Base-by-base conservation (phyloP, 306 rosid species). In the Spatholobus suberectus region DNA sequence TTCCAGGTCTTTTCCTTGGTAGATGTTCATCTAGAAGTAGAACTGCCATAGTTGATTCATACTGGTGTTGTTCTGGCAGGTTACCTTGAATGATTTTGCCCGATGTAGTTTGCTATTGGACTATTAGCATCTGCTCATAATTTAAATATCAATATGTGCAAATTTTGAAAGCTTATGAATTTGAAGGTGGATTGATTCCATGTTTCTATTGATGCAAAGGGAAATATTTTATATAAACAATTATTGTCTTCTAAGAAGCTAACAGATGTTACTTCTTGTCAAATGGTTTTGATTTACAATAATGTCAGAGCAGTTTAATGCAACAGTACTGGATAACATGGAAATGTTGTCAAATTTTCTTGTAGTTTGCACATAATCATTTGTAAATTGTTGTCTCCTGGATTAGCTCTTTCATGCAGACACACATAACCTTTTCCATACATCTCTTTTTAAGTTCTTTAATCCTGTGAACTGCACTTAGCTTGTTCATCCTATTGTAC, bases 11-110 rank as follows among this genome's bases (percentile, higher is more conserved):
- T 79, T 26, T 32, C 58, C 52, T 55, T 59, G 66, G 38, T 8
- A 76, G 69, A 59, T 79, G 68, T 75, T 70, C 35, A 75, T 86
- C 13, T 51, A 62, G 41, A 67, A 61, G 37, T 17, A 68, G 68
- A 73, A 12, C 61, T 47, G 58, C 59, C 55, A 29, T 46, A 51
- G 26, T 52, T 70, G 73, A 58, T 79, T 79, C 41, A 61, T 47
- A 44, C 61, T 55, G 23, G 51, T 73, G 76, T 66, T 55, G 68
- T 27, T 65, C 26, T 70, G 58, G 77, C 32, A 37, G 55, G 71
- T 67, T 74, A 67, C 65, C 43, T 62, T 38, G 21, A 66, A 37
- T 72, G 79, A 55, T 47, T 70, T 55, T 59, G 57, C 26, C 55
- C 75, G 76, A 58, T 68, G 47, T 75, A 0, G 17, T 75, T 83